These are phyloP conservation scores for Wickerhamomyces hampshirensis DNA, from an alignment of 805 yeast genomes.

Conservation along the genomic window DNA sequence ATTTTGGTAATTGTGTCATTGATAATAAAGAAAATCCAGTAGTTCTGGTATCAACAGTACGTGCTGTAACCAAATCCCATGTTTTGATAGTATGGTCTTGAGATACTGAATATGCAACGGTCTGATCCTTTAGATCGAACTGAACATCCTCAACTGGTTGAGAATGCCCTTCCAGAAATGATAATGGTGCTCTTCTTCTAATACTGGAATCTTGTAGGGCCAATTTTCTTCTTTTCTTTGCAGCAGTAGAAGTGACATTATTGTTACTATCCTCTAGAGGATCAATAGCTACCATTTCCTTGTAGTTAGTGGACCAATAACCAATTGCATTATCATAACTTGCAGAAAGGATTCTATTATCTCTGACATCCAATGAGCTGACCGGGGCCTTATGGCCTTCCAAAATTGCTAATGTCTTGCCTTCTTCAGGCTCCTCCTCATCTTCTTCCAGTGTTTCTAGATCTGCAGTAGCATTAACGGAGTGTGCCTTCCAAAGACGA, in stretches of 20 bases:
- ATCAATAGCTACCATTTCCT: slow-evolving; percentile 71
- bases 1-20: slow-evolving; percentile 57
- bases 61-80: slow-evolving; percentile 89
- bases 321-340: slow-evolving; percentile 78
- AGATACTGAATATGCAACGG: slow-evolving; percentile 90
- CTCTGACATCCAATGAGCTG: slow-evolving; percentile 53
- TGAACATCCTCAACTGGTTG: slow-evolving; percentile 85
- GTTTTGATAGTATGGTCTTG: slow-evolving; percentile 95
- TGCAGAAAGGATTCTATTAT: slow-evolving; percentile 73
- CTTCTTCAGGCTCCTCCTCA: slow-evolving; percentile 51
- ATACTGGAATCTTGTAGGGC: slow-evolving; percentile 72
- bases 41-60: slow-evolving; percentile 80
- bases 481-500: slow-evolving; percentile 78
- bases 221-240: slow-evolving; percentile 83
- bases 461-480: slow-evolving; percentile 24
- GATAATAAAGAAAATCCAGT: slow-evolving; percentile 85
- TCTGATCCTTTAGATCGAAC: slow-evolving; percentile 65
- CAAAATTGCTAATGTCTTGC: slow-evolving; percentile 76
- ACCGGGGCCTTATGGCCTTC: slow-evolving; percentile 91
- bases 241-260: slow-evolving; percentile 61
- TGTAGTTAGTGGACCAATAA: slow-evolving; percentile 83
- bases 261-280: slow-evolving; percentile 41
- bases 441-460: slow-evolving; percentile 29
- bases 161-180: slow-evolving; percentile 73
- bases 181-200: slow-evolving; percentile 76